Percentiles rank a stretch among this genome's conserved stretches.
phyloP scores from a whole-genome alignment of 331 rosid species.

The Acacia concinna region DNA sequence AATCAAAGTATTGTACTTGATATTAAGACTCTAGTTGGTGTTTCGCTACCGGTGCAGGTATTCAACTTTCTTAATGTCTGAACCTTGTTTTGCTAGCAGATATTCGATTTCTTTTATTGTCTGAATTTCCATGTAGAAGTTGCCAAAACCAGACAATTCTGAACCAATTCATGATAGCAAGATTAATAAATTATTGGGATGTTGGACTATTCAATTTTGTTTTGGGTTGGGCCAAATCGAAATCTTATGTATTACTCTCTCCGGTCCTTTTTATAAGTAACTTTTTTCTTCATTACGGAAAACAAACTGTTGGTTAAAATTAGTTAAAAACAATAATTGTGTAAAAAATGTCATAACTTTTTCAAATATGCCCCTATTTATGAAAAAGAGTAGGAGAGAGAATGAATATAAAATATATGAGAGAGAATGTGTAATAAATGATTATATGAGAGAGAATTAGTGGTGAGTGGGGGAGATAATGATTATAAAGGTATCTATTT shows the following conservation, averaged over 20 bases:
- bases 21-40: constrained; percentile 82
- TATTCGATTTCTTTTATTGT: constrained; percentile 22
- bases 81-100: constrained; percentile 1
- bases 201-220: neutral
- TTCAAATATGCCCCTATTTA: no score
- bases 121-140: neutral
- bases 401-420: no score
- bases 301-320: no score
- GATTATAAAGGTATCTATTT: no score
- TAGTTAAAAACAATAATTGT: no score
- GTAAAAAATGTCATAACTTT: no score
- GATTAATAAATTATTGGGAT: neutral
- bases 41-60: constrained; percentile 91
- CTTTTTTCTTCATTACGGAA: no score
- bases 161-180: neutral
- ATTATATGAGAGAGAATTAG: no score
- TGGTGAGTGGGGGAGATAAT: no score
- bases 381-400: no score
- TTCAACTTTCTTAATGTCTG: constrained; percentile 6
- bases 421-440: no score
- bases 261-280: no score
- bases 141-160: neutral
- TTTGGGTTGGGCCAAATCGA: neutral
- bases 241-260: neutral
- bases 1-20: constrained; percentile 87